A percentile compares a stretch with the other conserved stretches of the same genome.
Conservation (phyloP, 768 basidiomycete species). For the Kwoniella mangroviensis region DNA sequence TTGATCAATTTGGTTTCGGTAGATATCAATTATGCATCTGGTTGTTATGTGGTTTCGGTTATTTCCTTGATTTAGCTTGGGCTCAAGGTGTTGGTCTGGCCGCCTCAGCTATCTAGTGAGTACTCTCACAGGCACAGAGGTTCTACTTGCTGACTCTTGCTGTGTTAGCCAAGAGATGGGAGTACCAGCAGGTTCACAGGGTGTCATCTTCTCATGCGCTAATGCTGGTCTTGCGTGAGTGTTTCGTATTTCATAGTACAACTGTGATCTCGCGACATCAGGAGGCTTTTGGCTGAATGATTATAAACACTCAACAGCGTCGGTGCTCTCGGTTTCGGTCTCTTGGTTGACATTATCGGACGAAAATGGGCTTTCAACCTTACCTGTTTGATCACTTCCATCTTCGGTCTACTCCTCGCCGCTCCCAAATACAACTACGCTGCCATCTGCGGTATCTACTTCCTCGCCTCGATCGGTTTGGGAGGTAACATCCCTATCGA, state of each 20-base stretch:
- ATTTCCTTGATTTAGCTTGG: conserved; percentile 58
- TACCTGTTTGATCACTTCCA: conserved; percentile 57
- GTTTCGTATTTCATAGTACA: conserved; percentile 4
- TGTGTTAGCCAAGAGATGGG: conserved; percentile 43
- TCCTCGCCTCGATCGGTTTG: conserved; percentile 51
- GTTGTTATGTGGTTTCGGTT: conserved; percentile 58
- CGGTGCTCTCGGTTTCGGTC: conserved; percentile 56
- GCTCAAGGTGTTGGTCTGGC: conserved; percentile 57
- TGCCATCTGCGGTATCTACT: conserved; percentile 57
- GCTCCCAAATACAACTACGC: conserved; percentile 58
- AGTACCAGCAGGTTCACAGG: conserved; percentile 26
- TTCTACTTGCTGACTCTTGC: not conserved
- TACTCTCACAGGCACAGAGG: conserved; percentile 12
- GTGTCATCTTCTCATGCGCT: conserved; percentile 55
- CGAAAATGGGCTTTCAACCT: conserved; percentile 59
- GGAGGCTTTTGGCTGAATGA: too few species aligned
- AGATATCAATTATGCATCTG: conserved; percentile 57
- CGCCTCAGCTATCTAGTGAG: conserved; percentile 47
- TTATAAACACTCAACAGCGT: conserved; percentile 23
- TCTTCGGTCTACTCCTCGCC: conserved; percentile 57
- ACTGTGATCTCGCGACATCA: not conserved
- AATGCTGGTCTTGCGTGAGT: conserved; percentile 54
- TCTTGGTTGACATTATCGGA: conserved; percentile 57
- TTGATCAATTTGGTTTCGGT: conserved; percentile 53
- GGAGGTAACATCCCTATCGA: conserved; percentile 60